Conservation (phyloP, 768 basidiomycete genomes). For the Lentinula edodes region DNA sequence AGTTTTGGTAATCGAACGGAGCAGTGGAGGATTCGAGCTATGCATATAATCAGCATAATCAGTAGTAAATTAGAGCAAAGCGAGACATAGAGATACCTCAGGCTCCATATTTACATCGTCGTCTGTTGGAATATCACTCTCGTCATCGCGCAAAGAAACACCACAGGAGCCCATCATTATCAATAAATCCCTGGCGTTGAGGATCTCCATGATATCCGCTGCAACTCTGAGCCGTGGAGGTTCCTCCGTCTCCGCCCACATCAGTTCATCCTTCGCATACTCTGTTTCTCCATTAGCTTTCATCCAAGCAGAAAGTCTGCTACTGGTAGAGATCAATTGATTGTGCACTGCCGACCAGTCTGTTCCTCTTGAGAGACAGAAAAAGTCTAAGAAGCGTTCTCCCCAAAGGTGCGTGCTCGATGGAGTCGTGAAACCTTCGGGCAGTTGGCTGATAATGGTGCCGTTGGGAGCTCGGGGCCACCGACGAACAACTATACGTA, state of each 20-base stretch:
- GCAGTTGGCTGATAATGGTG: constrained; percentile 9
- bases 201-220: constrained; percentile 20
- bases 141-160: neutral
- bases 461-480: constrained; percentile 30
- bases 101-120: neutral
- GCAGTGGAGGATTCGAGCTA: neutral
- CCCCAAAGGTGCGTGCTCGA: constrained; percentile 35
- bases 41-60: neutral
- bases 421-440: constrained; percentile 23
- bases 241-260: constrained; percentile 27
- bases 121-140: neutral
- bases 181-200: constrained; percentile 15
- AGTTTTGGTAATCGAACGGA: constrained; percentile 26
- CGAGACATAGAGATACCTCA: neutral
- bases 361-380: constrained; percentile 14
- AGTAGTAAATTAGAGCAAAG: neutral
- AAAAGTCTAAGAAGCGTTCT: constrained; percentile 37
- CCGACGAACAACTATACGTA: neutral
- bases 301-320: constrained; percentile 31
- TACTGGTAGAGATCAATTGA: constrained; percentile 24
- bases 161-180: constrained; percentile 1
- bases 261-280: constrained; percentile 25
- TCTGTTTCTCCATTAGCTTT: constrained; percentile 27
- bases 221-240: constrained; percentile 25
- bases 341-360: constrained; percentile 14